Conservation (phyloP, 495 filamentous ascomycete species). For the Penicillium subrubescens region DNA sequence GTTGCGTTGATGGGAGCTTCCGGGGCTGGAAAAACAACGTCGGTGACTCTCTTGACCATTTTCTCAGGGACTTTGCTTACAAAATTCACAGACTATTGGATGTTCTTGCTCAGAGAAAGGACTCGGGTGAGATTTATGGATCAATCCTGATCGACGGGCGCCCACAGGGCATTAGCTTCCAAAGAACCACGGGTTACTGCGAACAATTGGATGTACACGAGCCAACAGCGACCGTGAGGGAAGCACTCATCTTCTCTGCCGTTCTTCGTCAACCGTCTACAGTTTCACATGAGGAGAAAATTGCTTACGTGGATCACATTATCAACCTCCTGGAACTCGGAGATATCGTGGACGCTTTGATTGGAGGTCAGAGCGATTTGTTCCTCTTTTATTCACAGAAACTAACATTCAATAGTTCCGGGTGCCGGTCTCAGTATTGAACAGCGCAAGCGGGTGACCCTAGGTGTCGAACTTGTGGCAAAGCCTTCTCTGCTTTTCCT, state of each 20-base stretch:
- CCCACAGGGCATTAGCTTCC: slow-evolving; percentile 49
- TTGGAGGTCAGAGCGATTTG: slow-evolving; percentile 52
- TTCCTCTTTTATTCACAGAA: not conserved
- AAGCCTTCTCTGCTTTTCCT: slow-evolving; percentile 68
- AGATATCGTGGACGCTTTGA: slow-evolving; percentile 58
- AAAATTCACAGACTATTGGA: slow-evolving; percentile 48
- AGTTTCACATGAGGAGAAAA: slow-evolving; percentile 45
- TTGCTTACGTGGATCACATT: slow-evolving; percentile 53
- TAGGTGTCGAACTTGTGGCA: slow-evolving; percentile 74
- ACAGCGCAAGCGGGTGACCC: slow-evolving; percentile 85
- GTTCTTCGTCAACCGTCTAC: slow-evolving; percentile 45
- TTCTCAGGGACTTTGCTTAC: slow-evolving; percentile 50
- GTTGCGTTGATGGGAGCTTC: slow-evolving; percentile 83
- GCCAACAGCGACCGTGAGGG: slow-evolving; percentile 45
- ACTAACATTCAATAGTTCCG: slow-evolving; percentile 40
- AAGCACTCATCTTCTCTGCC: slow-evolving; percentile 53
- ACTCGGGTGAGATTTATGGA: slow-evolving; percentile 49
- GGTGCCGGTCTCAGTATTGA: slow-evolving; percentile 80
- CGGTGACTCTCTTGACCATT: slow-evolving; percentile 39
- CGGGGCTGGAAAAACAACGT: slow-evolving; percentile 84
- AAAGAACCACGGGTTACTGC: slow-evolving; percentile 74
- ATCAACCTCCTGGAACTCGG: slow-evolving; percentile 51
- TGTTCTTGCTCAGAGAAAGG: slow-evolving; percentile 51
- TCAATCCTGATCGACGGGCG: slow-evolving; percentile 51
- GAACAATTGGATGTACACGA: slow-evolving; percentile 85